Percentiles rank a stretch among this genome's conserved stretches.
phyloP scores from a whole-genome alignment of 2,329 filamentous ascomycete genomes.

The Chaetomium sp. region DNA sequence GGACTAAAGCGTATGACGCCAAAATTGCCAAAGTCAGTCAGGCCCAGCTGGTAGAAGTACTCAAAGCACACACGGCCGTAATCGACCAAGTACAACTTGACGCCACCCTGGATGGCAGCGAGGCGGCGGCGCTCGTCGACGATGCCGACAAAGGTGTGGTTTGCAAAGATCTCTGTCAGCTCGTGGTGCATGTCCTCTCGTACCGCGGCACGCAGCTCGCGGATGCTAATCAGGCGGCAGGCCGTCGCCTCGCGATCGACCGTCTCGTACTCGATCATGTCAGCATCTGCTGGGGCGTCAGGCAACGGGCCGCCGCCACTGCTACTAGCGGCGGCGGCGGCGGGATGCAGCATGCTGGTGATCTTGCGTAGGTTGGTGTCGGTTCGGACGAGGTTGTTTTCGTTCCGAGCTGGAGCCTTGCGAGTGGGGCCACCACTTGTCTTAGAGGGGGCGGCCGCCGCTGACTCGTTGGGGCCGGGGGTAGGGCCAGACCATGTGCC shows the following conservation, averaged over 20 bases:
- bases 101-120: constrained; percentile 88
- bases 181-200: constrained; percentile 80
- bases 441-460: constrained; percentile 35
- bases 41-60: constrained; percentile 92
- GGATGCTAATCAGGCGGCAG: constrained; percentile 81
- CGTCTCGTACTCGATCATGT: constrained; percentile 68
- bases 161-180: constrained; percentile 82
- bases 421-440: constrained; percentile 47
- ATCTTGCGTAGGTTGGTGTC: constrained; percentile 91
- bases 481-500: constrained; percentile 45
- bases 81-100: constrained; percentile 89
- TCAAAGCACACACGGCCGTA: constrained; percentile 86
- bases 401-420: constrained; percentile 59
- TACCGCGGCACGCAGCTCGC: constrained; percentile 78
- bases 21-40: constrained; percentile 96
- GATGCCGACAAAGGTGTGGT: constrained; percentile 89
- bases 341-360: constrained; percentile 85
- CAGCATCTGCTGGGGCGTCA: constrained; percentile 40
- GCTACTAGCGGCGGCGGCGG: constrained; percentile 45
- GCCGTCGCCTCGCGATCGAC: constrained; percentile 68
- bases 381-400: constrained; percentile 88
- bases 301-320: constrained; percentile 36
- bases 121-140: constrained; percentile 86
- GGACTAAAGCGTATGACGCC: constrained; percentile 80
- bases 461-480: constrained; percentile 34